Conservation (phyloP, 75 land plant genomes). For the Cryptomeria japonica region DNA sequence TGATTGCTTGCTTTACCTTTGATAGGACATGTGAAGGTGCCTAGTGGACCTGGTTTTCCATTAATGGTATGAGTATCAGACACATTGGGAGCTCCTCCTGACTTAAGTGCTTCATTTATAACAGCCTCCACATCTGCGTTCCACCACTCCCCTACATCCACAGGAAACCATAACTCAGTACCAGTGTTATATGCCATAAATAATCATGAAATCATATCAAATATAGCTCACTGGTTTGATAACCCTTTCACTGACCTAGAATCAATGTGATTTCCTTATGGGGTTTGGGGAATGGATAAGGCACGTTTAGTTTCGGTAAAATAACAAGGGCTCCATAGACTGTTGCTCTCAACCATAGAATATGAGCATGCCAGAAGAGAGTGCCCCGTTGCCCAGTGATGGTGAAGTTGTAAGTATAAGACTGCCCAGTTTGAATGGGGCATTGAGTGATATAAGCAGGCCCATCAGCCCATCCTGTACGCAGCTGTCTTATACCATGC, state of each 20-base stretch:
- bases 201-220: not conserved
- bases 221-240: not conserved
- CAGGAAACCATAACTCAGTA: not conserved
- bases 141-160: too few relatives aligned
- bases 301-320: slow-evolving; percentile 47
- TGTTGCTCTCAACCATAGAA: slow-evolving; percentile 74
- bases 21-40: too few relatives aligned
- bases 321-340: slow-evolving; percentile 73
- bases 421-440: slow-evolving; percentile 51
- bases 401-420: slow-evolving; percentile 49
- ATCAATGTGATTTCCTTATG: not conserved
- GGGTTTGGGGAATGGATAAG: slow-evolving; percentile 37
- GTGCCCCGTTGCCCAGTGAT: slow-evolving; percentile 68
- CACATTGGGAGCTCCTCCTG: slow-evolving; percentile 29
- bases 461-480: slow-evolving; percentile 74
- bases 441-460: slow-evolving; percentile 78
- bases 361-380: slow-evolving; percentile 81
- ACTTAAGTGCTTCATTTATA: too few relatives aligned
- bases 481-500: slow-evolving; percentile 71
- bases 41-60: slow-evolving; percentile 18
- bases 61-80: slow-evolving; percentile 51
- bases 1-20: not conserved
- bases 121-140: too few relatives aligned
- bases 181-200: not conserved
- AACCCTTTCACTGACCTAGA: slow-evolving; percentile 6